Evolutionary conservation across 139 green algal species (phyloP).

Genomic region (Yamagishiella unicocca): DNA sequence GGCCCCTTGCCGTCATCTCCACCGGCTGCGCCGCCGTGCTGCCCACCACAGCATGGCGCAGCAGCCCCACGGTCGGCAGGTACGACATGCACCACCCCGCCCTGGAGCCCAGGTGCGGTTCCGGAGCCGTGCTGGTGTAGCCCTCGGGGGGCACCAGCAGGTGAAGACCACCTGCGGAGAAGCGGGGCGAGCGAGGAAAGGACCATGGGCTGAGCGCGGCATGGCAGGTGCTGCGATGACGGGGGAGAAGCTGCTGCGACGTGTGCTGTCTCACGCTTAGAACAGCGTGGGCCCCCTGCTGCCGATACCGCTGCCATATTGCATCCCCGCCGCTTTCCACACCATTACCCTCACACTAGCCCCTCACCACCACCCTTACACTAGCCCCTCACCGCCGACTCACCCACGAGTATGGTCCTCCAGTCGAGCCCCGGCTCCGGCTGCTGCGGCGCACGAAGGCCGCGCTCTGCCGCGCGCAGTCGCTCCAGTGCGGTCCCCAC

Average conservation of each 20-base stretch:
- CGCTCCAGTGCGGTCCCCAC: constrained; percentile 10
- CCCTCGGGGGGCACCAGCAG: constrained; percentile 28
- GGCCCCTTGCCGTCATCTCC: background rate
- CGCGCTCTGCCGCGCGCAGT: background rate
- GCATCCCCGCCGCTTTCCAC: no score
- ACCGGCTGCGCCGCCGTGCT: background rate
- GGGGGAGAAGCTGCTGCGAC: background rate
- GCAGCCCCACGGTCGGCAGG: constrained; percentile 8
- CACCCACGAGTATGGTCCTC: background rate
- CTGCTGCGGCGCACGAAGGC: background rate
- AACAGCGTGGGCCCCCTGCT: background rate
- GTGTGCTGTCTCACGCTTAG: background rate
- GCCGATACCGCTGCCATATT: background rate
- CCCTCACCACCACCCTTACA: no score
- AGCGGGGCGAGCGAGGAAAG: background rate
- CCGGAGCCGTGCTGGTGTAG: background rate
- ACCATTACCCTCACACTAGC: no score
- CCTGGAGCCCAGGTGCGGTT: background rate
- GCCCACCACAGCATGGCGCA: background rate
- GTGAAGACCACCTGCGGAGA: background rate
- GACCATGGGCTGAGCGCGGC: background rate
- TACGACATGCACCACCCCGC: background rate
- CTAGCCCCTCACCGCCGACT: no score
- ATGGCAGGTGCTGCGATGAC: background rate
- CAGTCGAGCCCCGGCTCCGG: background rate